Conservation (phyloP, 768 basidiomycete genomes). For the Pholiota microspora region DNA sequence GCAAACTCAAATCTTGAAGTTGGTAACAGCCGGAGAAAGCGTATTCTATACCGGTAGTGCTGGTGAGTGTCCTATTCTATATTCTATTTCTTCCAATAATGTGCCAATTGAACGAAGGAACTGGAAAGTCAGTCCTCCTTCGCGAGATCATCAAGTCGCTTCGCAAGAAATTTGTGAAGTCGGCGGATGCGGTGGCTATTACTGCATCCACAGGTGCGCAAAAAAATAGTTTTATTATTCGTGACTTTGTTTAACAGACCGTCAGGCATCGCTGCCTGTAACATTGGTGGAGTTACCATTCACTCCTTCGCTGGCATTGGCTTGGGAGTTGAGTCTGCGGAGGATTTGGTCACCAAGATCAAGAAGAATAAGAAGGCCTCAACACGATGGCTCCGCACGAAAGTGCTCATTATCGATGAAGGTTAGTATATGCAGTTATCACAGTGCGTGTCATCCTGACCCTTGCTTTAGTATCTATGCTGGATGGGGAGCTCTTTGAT, state of each 20-base stretch:
- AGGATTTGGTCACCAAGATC: slow-evolving; percentile 63
- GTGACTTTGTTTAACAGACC: neutral
- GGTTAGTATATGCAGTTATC: slow-evolving; percentile 34
- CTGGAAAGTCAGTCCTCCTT: slow-evolving; percentile 93
- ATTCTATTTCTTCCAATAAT: neutral
- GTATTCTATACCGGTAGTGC: slow-evolving; percentile 98
- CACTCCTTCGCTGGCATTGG: slow-evolving; percentile 98
- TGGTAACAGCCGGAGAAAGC: slow-evolving; percentile 72
- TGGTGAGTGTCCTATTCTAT: slow-evolving; percentile 48
- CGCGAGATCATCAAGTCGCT: slow-evolving; percentile 86
- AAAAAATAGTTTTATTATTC: neutral
- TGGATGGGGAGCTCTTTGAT: slow-evolving; percentile 91
- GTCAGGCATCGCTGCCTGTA: slow-evolving; percentile 91
- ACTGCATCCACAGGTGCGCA: slow-evolving; percentile 87
- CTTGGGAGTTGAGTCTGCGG: slow-evolving; percentile 64
- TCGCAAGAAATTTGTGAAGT: slow-evolving; percentile 48
- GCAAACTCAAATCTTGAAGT: slow-evolving; percentile 77
- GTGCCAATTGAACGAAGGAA: slow-evolving; percentile 52
- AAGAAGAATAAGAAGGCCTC: slow-evolving; percentile 82
- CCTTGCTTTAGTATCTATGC: slow-evolving; percentile 84
- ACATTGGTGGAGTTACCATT: slow-evolving; percentile 93
- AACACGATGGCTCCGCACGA: slow-evolving; percentile 79
- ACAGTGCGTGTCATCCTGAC: neutral
- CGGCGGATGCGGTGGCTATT: slow-evolving; percentile 78
- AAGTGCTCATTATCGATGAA: slow-evolving; percentile 84